phyloP scores from a whole-genome alignment of 2,329 filamentous ascomycete species.

The Fusarium illudens region DNA sequence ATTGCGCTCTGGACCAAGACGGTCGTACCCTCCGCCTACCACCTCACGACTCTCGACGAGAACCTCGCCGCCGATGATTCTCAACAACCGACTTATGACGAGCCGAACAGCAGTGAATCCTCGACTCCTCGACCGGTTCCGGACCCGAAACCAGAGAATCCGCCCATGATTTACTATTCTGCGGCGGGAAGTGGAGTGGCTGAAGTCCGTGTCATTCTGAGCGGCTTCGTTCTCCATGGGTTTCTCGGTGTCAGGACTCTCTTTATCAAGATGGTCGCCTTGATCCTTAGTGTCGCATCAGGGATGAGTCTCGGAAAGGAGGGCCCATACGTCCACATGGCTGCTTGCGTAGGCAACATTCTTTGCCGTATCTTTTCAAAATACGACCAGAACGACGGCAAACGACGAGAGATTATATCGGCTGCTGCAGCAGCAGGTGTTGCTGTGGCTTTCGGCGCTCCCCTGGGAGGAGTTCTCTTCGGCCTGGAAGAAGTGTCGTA shows the following conservation, averaged over 20 bases:
- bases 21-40: constrained; percentile 87
- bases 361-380: constrained; percentile 92
- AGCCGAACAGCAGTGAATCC: constrained; percentile 55
- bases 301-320: constrained; percentile 95
- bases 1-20: constrained; percentile 93
- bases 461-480: constrained; percentile 87
- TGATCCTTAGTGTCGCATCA: constrained; percentile 90
- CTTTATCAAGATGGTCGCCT: constrained; percentile 80
- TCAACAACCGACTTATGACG: constrained; percentile 48
- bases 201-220: constrained; percentile 97
- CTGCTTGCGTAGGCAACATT: constrained; percentile 94
- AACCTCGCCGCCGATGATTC: constrained; percentile 77
- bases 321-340: constrained; percentile 96
- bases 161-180: constrained; percentile 93
- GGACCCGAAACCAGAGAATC: constrained; percentile 49
- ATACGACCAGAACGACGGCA: constrained; percentile 93
- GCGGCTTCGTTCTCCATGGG: constrained; percentile 94
- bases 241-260: constrained; percentile 91
- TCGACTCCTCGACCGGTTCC: constrained; percentile 54
- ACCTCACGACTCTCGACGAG: constrained; percentile 88
- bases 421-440: constrained; percentile 92
- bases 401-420: constrained; percentile 91
- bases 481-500: constrained; percentile 95
- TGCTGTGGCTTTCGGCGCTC: constrained; percentile 92
- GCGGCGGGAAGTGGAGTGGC: constrained; percentile 96